Percentiles rank a stretch among this genome's conserved stretches.
phyloP scores from a whole-genome alignment of 805 yeast species.

The Wickerhamomyces sydowiorum region DNA sequence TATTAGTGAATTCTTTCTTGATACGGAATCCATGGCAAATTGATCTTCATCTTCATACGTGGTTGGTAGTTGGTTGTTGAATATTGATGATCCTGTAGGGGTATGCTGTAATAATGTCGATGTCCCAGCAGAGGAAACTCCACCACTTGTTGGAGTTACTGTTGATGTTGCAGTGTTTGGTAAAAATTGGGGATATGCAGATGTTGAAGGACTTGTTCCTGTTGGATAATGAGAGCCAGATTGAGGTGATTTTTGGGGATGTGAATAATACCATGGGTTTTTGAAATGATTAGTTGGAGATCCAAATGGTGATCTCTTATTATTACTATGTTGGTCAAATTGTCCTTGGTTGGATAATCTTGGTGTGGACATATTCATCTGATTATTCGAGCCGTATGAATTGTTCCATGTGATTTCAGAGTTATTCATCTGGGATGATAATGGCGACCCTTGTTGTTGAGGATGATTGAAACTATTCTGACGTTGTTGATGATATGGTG shows the following conservation, averaged over 20 bases:
- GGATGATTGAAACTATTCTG: neutral
- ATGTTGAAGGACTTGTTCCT: neutral
- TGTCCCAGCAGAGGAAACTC: neutral
- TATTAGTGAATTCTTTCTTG: conserved; percentile 22
- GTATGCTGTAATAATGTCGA: conserved; percentile 9
- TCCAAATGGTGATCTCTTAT: conserved; percentile 18
- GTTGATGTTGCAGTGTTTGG: conserved; percentile 1
- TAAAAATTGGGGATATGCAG: neutral
- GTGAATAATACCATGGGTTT: conserved; percentile 21
- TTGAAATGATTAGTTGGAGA: conserved; percentile 24
- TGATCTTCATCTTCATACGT: conserved; percentile 39
- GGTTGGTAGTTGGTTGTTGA: conserved; percentile 36
- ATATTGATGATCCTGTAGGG: conserved; percentile 15
- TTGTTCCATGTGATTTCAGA: conserved; percentile 20
- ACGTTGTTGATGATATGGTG: neutral
- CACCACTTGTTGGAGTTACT: neutral
- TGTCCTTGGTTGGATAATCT: conserved; percentile 3
- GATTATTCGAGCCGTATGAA: conserved; percentile 12
- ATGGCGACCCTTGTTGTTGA: conserved; percentile 1
- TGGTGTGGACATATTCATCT: conserved; percentile 14
- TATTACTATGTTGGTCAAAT: neutral
- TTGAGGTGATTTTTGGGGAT: conserved; percentile 8
- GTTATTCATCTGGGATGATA: neutral
- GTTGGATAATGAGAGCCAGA: conserved; percentile 2
- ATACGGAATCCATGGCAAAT: conserved; percentile 5